Base-by-base conservation (phyloP, 1,284 basidiomycete species). In the Retiboletus fuscus region DNA sequence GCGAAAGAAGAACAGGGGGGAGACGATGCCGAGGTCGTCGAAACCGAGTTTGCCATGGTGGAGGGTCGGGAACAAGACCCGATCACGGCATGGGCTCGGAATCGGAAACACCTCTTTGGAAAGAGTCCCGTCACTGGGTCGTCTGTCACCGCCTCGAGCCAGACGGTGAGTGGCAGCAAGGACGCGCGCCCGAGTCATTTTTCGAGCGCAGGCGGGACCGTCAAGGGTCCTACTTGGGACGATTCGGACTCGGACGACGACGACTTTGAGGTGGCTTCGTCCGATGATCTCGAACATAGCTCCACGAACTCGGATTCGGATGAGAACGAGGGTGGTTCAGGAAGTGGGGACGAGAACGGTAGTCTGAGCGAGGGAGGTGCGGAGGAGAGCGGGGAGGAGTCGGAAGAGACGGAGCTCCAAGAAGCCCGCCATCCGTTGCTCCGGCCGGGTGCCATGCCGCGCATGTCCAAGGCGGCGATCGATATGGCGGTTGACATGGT, bases 41-140 rank as follows among this genome's bases (percentile, higher is more conserved):
- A 93, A 79, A 88, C 89, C 1, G 89, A 90, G 76, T 92, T 94
- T 75, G 86, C 87, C 34, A 90, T 92, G 87, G 86, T 94, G 16
- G 92, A 94, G 72, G 89, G 88, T 41, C 86, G 85, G 73, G 92
- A 94, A 79, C 87, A 90, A 76, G 89, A 91, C 46, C 86, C 87
- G 24, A 91, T 94, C 65, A 83, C 85, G 43, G 84, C 86, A 44
- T 94, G 93, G 93, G 87, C 90, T 39, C 84, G 88, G 67, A 83
- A 84, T 68, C 84, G 89, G 70, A 85, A 87, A 47, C 84, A 87
- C 74, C 73, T 87, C n/a, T 92, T 94, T 81, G 91, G 92, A 28
- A 85, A 84, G 75, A 70, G 41, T 24, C 26, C 6, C 0, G 41
- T 30, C 3, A 41, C 2, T 15, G 58, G 58, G 10, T 43, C 58